Conservation (phyloP, 495 filamentous ascomycete species). For the Neurospora sp. region DNA sequence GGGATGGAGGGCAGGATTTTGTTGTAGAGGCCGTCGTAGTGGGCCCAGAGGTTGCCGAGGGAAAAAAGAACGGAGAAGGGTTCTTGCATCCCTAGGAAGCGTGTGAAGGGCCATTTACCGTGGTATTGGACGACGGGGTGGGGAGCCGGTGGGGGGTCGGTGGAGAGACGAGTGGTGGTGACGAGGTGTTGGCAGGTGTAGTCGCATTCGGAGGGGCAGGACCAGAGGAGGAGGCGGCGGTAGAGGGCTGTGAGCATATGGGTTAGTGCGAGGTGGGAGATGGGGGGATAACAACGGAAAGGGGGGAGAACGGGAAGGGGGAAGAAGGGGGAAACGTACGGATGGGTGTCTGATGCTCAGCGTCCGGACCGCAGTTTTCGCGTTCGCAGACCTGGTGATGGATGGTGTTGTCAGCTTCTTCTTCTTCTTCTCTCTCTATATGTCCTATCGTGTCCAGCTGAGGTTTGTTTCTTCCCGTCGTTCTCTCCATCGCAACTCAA, state of each 20-base stretch:
- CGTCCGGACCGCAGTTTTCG: conserved; percentile 60
- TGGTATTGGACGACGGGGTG: conserved; percentile 81
- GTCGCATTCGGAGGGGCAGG: conserved; percentile 88
- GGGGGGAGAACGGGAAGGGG: neutral
- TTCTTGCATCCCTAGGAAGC: conserved; percentile 88
- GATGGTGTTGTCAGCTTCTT: too few species aligned
- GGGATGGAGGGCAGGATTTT: conserved; percentile 62
- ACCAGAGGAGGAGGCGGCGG: conserved; percentile 64
- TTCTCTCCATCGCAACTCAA: neutral
- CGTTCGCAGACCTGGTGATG: conserved; percentile 79
- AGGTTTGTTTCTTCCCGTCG: neutral
- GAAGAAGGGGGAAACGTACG: conserved; percentile 33
- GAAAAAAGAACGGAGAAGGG: conserved; percentile 90
- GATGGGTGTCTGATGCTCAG: conserved; percentile 30
- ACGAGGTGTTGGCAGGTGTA: conserved; percentile 96
- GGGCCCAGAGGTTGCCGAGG: conserved; percentile 79
- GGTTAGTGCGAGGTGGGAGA: too few species aligned
- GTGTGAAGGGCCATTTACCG: conserved; percentile 97
- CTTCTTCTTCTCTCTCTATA: too few species aligned
- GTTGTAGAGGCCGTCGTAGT: conserved; percentile 59
- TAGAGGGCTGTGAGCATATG: conserved; percentile 7
- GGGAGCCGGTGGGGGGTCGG: conserved; percentile 25
- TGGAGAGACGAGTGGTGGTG: conserved; percentile 57
- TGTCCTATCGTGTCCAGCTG: neutral
- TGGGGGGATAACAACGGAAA: too few species aligned